These are phyloP conservation scores for Coemansia sp. DNA, from an alignment of 192 early-diverging fungal species.

Conservation along the genomic window DNA sequence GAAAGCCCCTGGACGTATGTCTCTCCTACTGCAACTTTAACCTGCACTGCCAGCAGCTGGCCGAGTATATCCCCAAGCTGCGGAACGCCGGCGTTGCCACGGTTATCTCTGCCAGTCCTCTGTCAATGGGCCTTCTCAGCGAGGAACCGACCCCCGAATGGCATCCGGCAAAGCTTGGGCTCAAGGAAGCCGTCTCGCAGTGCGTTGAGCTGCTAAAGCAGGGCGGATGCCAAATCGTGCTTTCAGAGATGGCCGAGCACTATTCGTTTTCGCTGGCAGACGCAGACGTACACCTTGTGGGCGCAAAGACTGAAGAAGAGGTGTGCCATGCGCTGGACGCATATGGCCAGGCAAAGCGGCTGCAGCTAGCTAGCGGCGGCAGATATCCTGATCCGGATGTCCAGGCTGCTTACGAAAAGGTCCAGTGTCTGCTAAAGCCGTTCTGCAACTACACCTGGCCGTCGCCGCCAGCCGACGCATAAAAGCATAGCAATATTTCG, in stretches of 20 bases:
- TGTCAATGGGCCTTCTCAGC: constrained; percentile 69
- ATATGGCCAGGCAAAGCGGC: constrained; percentile 8
- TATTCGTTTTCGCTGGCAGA: constrained; percentile 28
- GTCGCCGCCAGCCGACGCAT: constrained; percentile 36
- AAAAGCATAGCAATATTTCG: too few relatives aligned
- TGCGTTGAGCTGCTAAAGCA: constrained; percentile 45
- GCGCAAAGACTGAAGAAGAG: constrained; percentile 30
- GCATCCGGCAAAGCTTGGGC: constrained; percentile 63
- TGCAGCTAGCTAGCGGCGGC: constrained; percentile 12
- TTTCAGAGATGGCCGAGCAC: constrained; percentile 58
- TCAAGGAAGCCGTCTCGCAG: constrained; percentile 53
- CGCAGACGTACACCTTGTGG: constrained; percentile 41
- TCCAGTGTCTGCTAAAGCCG: constrained; percentile 23
- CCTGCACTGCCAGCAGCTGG: constrained; percentile 60
- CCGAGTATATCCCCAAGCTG: constrained; percentile 54
- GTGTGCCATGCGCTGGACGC: constrained; percentile 29
- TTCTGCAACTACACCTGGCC: constrained; percentile 47
- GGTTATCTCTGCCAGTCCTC: constrained; percentile 65
- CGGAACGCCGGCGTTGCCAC: constrained; percentile 56
- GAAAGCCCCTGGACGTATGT: constrained; percentile 60
- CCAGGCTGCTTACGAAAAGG: constrained; percentile 14
- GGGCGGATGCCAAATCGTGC: constrained; percentile 24
- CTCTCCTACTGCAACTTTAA: constrained; percentile 71
- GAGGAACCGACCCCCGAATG: constrained; percentile 56
- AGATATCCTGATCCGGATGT: constrained; percentile 12